A percentile compares a stretch with the other conserved stretches of the same genome.
Evolutionary conservation across 345 rosid species (phyloP).

Genomic region (Rhodomyrtus tomentosa): DNA sequence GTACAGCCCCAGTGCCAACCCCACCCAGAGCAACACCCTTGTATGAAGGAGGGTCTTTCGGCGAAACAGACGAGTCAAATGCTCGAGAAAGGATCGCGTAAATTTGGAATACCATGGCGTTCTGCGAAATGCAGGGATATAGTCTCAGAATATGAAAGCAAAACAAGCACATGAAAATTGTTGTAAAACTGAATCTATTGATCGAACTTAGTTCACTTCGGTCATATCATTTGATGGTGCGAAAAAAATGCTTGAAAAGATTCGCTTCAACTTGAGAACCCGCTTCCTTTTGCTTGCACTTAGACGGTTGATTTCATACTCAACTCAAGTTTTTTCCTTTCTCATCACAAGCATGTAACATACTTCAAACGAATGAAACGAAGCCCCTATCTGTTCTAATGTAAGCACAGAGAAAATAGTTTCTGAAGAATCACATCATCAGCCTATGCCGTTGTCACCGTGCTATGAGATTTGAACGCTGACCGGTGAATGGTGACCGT

Average conservation of each 20-base stretch:
- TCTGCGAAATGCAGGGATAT: not conserved
- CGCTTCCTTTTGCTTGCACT: not conserved
- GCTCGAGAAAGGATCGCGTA: conserved; percentile 80
- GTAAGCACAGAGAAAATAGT: not conserved
- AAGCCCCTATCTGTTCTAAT: too few relatives aligned
- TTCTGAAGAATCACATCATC: not conserved
- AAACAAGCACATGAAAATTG: not conserved
- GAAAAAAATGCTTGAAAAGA: not conserved
- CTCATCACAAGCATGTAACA: not conserved
- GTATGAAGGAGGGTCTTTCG: conserved; percentile 67
- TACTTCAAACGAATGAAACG: too few relatives aligned
- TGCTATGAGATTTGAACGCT: not conserved
- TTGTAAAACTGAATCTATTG: not conserved
- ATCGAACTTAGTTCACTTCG: not conserved
- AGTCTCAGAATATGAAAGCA: not conserved
- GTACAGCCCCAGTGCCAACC: conserved; percentile 74
- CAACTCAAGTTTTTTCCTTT: not conserved
- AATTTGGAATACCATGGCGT: conserved; percentile 69
- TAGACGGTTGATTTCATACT: not conserved
- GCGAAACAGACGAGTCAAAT: conserved; percentile 37
- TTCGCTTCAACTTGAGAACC: not conserved
- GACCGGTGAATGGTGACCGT: not conserved
- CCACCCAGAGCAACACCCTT: conserved; percentile 85
- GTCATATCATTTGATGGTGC: not conserved
- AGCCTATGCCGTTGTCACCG: not conserved